Base-by-base conservation (phyloP, 2,329 filamentous ascomycete genomes). In the Beauveria scarabaeidicola region DNA sequence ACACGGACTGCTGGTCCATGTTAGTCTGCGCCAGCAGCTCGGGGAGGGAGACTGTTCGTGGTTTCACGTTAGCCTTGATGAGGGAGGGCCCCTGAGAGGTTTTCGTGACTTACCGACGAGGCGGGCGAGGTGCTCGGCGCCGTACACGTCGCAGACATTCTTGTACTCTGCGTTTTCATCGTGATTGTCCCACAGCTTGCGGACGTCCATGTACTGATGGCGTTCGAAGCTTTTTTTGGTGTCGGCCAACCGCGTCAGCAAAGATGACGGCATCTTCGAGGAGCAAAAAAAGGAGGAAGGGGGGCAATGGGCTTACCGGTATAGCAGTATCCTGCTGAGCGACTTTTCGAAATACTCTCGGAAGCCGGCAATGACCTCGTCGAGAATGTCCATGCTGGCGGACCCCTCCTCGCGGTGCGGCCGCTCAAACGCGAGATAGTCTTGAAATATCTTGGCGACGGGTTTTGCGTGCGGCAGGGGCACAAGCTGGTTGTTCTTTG, bases 21-120 rank as follows among this genome's bases (percentile, higher is more conserved):
- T 97, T 97, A 56, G 94, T 99, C 72, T 99, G 94, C 4, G 92
- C 92, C 63, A 97, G 86, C 44, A 97, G 85, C 70, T 99, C 94
- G 0, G 94, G 93, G 66, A 97, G 85, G 1, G 89, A 88, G 3
- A 95, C 93, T 96, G 66, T 7, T 44, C 36, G 32, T 51, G 66
- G 11, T 13, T 50, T 64, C 21, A 3, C 21, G 36, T 48, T 29
- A 44, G 23, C 21, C n/a, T 38, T 11, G 17, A 32, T 36, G 13
- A 19, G 8, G 6, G 27, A 19, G n/a, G 15, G 15, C 8, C 8
- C 4, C 5, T n/a, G 19, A 46, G 19, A 27, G 19, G 44, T 43
- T 25, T 6, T 25, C 15, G 10, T 27, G 17, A 13, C 82, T 66
- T 82, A 97, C 93, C 91, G 44, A 99, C 86, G 21, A 99, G 81